Evolutionary conservation across 768 basidiomycete genomes (phyloP), one percentile per base, ranked within the genome.

Genomic region (Collybia mongolica): DNA sequence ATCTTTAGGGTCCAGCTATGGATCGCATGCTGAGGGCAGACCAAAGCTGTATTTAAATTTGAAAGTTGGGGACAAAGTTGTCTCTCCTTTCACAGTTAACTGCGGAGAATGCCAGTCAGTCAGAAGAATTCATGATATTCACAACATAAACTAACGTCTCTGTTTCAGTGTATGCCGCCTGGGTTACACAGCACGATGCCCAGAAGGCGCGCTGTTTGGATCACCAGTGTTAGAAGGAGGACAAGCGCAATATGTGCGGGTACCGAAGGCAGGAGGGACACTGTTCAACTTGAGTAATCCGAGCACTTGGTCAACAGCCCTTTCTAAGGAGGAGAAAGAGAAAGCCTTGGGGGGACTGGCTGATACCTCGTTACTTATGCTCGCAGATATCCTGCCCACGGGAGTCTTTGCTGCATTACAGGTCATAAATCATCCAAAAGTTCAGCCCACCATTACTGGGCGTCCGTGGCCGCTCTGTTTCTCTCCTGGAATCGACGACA

Each of bases 91-190:
- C 66, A 88, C 88, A 0, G 75, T 79, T n/a, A 88, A 81, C 43
- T 93, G 90, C 55, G 85, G 84, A n/a, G 88, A 91, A 61, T 93
- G 90, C 77, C 80, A 84, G 89, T 92, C 52, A 60, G 83, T 75
- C 8, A 17, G 2, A n/a, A n/a, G 37, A 19, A 28, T 38, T 8
- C 20, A 15, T 8, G 24, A 15, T 32, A 20, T 7, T 17, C 12
- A 18, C 24, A n/a, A 2, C 37, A 32, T 5, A 41, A 14, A 36
- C n/a, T 51, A 26, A 48, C 14, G 9, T 28, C 41, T 29, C 19
- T 22, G 36, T 23, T 7, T 15, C 46, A 92, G 90, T 44, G 79
- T 81, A 42, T 91, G 88, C 59, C 81, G 84, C 2, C 58, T 86
- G 19, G 90, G 90, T 15, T 88, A 83, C 61, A 89, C 86, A 6